phyloP scores from a whole-genome alignment of 306 rosid genomes.

The Trifolium pratense region DNA sequence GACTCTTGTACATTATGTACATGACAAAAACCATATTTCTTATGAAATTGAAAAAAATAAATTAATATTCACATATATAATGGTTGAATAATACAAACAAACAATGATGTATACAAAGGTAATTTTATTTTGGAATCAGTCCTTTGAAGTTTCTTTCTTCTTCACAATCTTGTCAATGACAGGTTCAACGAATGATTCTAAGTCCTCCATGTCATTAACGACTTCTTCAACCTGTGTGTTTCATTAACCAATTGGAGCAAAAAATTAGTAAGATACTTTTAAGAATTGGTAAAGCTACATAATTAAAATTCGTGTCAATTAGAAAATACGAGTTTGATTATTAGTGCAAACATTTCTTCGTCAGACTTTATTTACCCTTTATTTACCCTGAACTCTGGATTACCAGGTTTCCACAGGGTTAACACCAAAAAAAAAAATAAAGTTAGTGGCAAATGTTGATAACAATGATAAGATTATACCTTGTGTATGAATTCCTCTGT shows the following conservation, averaged over 20 bases:
- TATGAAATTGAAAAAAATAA: no score
- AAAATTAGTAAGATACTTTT: not conserved
- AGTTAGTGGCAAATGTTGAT: no score
- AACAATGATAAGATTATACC: slow-evolving; percentile 41
- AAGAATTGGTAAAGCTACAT: not conserved
- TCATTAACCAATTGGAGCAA: not conserved
- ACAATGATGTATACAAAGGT: not conserved
- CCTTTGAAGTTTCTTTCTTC: slow-evolving; percentile 29
- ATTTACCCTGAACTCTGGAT: no score
- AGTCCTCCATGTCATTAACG: slow-evolving; percentile 48
- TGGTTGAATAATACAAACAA: not conserved
- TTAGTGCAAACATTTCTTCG: no score
- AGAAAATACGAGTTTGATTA: no score
- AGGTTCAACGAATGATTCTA: slow-evolving; percentile 53
- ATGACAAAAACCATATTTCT: no score
- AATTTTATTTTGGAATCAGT: not conserved
- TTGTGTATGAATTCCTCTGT: slow-evolving; percentile 59
- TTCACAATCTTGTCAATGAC: slow-evolving; percentile 46
- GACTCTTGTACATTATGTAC: no score
- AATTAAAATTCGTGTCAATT: not conserved
- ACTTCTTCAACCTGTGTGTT: slow-evolving; percentile 56
- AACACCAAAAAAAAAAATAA: no score
- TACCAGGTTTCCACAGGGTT: no score
- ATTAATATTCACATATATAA: not conserved
- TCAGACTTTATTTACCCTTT: no score